A percentile compares a stretch with the other conserved stretches of the same genome.
Evolutionary conservation across 2,329 filamentous ascomycete genomes (phyloP).

Genomic region (Taxawa tesnikishii): DNA sequence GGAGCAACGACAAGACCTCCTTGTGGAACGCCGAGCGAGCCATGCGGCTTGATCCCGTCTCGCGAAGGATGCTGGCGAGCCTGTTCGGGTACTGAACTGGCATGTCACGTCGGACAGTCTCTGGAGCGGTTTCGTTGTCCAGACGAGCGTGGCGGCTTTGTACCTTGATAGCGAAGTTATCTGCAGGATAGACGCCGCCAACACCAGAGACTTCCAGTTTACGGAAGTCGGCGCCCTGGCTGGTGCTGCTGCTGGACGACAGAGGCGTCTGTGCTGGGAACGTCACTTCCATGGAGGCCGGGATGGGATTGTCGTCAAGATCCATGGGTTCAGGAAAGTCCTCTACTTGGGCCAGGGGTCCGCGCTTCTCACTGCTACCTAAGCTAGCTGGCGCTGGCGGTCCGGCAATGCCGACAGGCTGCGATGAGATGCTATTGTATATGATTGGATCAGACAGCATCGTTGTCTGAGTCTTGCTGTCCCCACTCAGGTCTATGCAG

Average conservation of each 20-base stretch:
- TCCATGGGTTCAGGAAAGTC: constrained; percentile 21
- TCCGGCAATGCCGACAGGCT: constrained; percentile 18
- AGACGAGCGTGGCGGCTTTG: constrained; percentile 15
- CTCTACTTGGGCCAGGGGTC: constrained; percentile 15
- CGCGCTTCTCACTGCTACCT: constrained; percentile 16
- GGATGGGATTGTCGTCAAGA: constrained; percentile 22
- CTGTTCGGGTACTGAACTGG: constrained; percentile 13
- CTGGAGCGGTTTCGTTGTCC: constrained; percentile 8
- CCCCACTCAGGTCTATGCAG: constrained; percentile 66
- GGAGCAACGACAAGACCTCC: constrained; percentile 53
- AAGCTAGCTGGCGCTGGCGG: not conserved
- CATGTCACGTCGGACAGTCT: constrained; percentile 1
- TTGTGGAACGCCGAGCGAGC: constrained; percentile 42
- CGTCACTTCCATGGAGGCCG: constrained; percentile 19
- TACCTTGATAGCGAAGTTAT: constrained; percentile 43
- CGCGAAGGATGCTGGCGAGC: constrained; percentile 22
- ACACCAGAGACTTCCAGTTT: constrained; percentile 40
- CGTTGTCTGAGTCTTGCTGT: constrained; percentile 25
- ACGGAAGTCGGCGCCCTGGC: constrained; percentile 16
- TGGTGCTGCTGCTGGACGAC: constrained; percentile 13
- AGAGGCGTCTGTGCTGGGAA: constrained; percentile 23
- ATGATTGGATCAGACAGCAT: constrained; percentile 8
- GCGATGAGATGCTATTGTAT: constrained; percentile 19
- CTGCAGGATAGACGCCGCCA: constrained; percentile 47
- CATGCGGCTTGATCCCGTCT: constrained; percentile 5